Evolutionary conservation across 2,329 filamentous ascomycete genomes (phyloP).

Genomic region (Colletotrichum tropicicola): DNA sequence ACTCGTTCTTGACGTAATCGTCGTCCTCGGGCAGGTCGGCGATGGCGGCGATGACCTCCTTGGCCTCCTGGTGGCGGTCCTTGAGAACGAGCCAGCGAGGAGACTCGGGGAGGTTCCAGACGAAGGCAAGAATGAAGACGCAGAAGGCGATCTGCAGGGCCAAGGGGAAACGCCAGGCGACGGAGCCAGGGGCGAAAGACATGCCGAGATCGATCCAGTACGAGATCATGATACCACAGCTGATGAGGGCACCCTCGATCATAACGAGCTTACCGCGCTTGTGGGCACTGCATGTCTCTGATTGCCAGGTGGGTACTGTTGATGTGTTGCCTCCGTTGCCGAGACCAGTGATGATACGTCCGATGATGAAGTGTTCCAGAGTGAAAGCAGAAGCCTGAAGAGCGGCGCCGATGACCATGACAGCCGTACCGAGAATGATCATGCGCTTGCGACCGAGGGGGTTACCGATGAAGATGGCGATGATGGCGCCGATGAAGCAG

Average conservation of each 20-base stretch:
- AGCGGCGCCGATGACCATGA: conserved; percentile 55
- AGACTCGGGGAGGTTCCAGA: conserved; percentile 64
- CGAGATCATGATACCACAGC: conserved; percentile 63
- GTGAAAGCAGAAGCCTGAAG: conserved; percentile 54
- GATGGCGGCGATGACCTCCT: conserved; percentile 52
- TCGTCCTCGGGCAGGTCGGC: conserved; percentile 53
- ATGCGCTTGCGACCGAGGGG: conserved; percentile 53
- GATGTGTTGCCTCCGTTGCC: conserved; percentile 49
- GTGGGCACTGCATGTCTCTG: conserved; percentile 65
- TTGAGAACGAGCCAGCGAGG: conserved; percentile 53
- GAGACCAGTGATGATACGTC: conserved; percentile 55
- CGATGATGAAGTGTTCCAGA: conserved; percentile 64
- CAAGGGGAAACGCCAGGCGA: conserved; percentile 69
- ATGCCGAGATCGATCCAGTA: conserved; percentile 71
- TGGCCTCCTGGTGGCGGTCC: conserved; percentile 52
- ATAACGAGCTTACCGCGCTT: conserved; percentile 69
- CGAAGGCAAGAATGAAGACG: conserved; percentile 62
- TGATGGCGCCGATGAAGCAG: conserved; percentile 61
- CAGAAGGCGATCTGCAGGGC: conserved; percentile 67
- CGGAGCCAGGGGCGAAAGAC: conserved; percentile 58
- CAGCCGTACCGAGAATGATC: conserved; percentile 49
- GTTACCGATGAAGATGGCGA: conserved; percentile 39
- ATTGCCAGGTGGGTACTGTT: conserved; percentile 68
- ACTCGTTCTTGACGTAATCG: conserved; percentile 64
- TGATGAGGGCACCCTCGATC: conserved; percentile 68